Percentiles rank a stretch among this genome's conserved stretches.
Evolutionary conservation across 1,284 basidiomycete species (phyloP).

Genomic region (Fomitopsis betulina): DNA sequence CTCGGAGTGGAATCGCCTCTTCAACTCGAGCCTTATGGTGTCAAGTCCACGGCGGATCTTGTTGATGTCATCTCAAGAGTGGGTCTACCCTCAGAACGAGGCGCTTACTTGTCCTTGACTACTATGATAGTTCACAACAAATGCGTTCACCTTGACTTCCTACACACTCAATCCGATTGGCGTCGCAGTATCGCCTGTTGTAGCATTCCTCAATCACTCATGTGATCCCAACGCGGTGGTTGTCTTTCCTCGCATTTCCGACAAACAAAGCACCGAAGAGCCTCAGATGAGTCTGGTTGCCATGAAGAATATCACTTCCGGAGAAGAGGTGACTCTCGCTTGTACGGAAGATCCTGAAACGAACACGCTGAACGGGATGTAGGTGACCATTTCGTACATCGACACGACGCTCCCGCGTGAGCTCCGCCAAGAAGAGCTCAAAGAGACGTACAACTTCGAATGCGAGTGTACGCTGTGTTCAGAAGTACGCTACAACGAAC

Average conservation of each 20-base stretch:
- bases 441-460: constrained; percentile 76
- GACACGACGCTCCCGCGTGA: constrained; percentile 71
- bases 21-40: constrained; percentile 52
- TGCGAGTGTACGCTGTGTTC: constrained; percentile 70
- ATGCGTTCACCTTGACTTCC: constrained; percentile 83
- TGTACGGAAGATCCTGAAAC: background rate
- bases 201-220: constrained; percentile 88
- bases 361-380: background rate
- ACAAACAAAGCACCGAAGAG: constrained; percentile 36
- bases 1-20: constrained; percentile 52
- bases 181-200: constrained; percentile 69
- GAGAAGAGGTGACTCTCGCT: constrained; percentile 58
- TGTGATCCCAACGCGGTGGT: constrained; percentile 89
- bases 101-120: background rate
- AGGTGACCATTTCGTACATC: constrained; percentile 77
- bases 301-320: constrained; percentile 54
- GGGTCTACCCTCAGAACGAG: constrained; percentile 15
- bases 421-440: constrained; percentile 54
- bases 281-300: constrained; percentile 72
- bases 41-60: constrained; percentile 55
- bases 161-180: constrained; percentile 78
- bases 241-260: constrained; percentile 69
- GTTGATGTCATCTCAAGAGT: constrained; percentile 72
- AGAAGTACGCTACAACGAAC: constrained; percentile 42
- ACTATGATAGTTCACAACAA: constrained; percentile 69